Percentiles rank a stretch among this genome's conserved stretches.
phyloP scores from a whole-genome alignment of 495 filamentous ascomycete genomes.

The Podospora pseudocomata region DNA sequence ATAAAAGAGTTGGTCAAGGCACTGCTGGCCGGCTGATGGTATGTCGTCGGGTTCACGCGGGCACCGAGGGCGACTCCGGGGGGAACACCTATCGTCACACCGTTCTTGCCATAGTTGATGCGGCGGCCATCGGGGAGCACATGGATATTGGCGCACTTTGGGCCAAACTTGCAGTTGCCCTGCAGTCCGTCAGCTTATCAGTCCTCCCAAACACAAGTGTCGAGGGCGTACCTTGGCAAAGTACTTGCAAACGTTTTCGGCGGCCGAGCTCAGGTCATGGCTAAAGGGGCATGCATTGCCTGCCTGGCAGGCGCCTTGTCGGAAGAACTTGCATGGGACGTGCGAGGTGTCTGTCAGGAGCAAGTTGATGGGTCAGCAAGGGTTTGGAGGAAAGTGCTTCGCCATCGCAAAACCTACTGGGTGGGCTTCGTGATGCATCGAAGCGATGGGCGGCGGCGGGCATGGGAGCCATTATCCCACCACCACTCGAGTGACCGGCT shows the following conservation, averaged over 20 bases:
- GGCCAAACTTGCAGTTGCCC: constrained; percentile 99
- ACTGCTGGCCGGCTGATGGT: constrained; percentile 57
- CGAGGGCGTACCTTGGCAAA: constrained; percentile 77
- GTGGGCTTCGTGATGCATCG: constrained; percentile 74
- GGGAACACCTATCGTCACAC: constrained; percentile 46
- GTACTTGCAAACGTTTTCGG: constrained; percentile 92
- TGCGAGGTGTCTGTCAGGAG: constrained; percentile 77
- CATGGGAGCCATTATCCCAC: constrained; percentile 38
- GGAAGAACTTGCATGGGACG: constrained; percentile 99
- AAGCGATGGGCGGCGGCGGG: constrained; percentile 46
- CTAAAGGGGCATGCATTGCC: constrained; percentile 94
- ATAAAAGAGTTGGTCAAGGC: constrained; percentile 81
- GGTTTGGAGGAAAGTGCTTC: neutral
- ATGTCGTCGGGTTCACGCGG: constrained; percentile 60
- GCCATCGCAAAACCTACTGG: constrained; percentile 50
- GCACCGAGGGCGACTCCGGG: constrained; percentile 59
- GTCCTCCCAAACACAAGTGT: neutral
- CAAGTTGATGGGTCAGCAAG: constrained; percentile 15
- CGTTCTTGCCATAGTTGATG: constrained; percentile 67
- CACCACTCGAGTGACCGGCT: constrained; percentile 27
- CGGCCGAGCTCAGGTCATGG: constrained; percentile 75
- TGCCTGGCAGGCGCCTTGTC: constrained; percentile 92
- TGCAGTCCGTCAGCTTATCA: constrained; percentile 43
- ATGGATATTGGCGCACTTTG: constrained; percentile 94
- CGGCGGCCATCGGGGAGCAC: constrained; percentile 89